Base-by-base conservation (phyloP, 2,329 filamentous ascomycete species). In the Scytalidium sp. region DNA sequence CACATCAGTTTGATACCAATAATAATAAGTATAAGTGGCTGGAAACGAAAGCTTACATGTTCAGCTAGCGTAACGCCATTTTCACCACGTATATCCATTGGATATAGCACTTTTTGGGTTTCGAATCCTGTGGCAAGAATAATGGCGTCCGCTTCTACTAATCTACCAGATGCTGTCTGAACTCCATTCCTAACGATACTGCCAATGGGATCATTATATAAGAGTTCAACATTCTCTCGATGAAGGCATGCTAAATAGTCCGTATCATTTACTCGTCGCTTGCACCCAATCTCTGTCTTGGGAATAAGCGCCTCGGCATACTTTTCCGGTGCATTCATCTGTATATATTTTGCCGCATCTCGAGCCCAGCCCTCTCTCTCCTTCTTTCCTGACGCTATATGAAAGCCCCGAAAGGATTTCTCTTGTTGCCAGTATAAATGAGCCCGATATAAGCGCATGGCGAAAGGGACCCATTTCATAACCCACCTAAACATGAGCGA, bases 391-490 rank as follows among this genome's bases (percentile, higher is more conserved):
- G 6, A 60, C 15, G 17, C 9, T 13, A n/a, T 29, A 10, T 9
- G 17, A 19, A 43, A 43, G 15, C 10, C 8, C 21, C 13, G 8
- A 22, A 45, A 45, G 15, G 7, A 10, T 20, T 9, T 19, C 8
- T 29, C 44, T 17, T 8, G 41, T 20, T 9, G 19, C 9, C 13
- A 5, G 41, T 21, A 9, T 1, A 81, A 65, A 1, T 76, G 29
- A 1, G 74, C 46, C 6, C 72, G 69, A 41, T 72, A 69, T 2
- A 82, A 58, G 3, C 40, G 20, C 42, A 63, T 56, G 21, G 62
- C 52, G 1, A 77, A 75, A 0, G 83, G 83, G 0, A 85, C 50
- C 13, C 68, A 59, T 9, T 62, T 67, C 57, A 79, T 66, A 1
- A 83, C 21, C 17, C 19, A 15, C 21, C 36, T 43, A 22, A 43